Evolutionary conservation across 2,329 filamentous ascomycete genomes (phyloP).

Genomic region (Penicillium frequentans): DNA sequence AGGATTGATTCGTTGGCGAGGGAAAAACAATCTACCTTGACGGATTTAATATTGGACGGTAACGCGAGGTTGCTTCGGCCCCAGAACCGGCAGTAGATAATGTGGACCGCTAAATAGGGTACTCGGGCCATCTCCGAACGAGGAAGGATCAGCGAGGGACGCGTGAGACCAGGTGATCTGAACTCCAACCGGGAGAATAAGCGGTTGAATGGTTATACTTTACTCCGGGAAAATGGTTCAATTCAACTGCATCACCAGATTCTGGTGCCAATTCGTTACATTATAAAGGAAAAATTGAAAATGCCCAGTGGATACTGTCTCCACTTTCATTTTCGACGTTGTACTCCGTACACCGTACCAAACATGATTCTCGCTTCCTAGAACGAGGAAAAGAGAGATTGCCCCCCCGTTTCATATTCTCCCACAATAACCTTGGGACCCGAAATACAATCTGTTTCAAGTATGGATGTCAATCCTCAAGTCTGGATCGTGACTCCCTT

Average conservation of each 20-base stretch:
- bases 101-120: background rate
- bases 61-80: background rate
- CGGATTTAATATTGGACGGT: background rate
- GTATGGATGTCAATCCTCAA: slow-evolving; percentile 10
- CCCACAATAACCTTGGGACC: background rate
- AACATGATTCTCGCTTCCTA: background rate
- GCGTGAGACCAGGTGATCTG: background rate
- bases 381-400: background rate
- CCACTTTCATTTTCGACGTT: background rate
- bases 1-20: background rate
- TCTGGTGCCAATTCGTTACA: background rate
- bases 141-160: background rate
- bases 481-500: slow-evolving; percentile 56
- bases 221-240: background rate
- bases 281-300: background rate
- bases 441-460: background rate
- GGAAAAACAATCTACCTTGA: background rate
- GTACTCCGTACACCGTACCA: background rate
- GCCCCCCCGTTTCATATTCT: background rate
- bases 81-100: background rate
- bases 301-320: background rate
- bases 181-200: background rate
- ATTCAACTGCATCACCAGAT: background rate
- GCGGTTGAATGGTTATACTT: background rate
- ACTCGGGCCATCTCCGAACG: background rate